Evolutionary conservation across 306 rosid species (phyloP).

Genomic region (Astragalus membranaceus): DNA sequence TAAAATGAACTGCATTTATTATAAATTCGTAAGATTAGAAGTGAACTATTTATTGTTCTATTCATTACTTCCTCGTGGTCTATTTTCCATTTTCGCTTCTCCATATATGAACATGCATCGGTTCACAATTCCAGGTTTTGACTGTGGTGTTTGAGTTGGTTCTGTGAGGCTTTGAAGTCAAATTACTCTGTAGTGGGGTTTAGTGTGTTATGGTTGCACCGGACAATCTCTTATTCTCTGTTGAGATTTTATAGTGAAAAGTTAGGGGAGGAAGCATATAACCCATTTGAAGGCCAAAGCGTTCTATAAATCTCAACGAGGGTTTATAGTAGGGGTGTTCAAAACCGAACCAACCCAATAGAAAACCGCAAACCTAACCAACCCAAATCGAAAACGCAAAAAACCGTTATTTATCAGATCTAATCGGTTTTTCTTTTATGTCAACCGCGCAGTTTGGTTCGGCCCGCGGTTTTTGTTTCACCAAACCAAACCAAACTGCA

Average conservation of each 20-base stretch:
- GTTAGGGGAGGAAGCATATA: no score
- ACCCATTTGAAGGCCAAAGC: no score
- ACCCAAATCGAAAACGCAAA: no score
- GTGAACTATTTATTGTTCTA: background rate
- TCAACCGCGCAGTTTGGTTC: no score
- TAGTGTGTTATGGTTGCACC: background rate
- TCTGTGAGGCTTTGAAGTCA: background rate
- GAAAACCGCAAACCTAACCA: no score
- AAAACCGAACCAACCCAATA: no score
- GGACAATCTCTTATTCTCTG: background rate
- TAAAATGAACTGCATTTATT: background rate
- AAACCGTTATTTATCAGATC: no score
- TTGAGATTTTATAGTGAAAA: background rate
- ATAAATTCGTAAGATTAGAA: background rate
- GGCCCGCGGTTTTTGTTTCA: no score
- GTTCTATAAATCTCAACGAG: no score
- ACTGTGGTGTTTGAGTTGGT: background rate
- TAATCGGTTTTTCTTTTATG: no score
- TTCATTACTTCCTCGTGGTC: background rate
- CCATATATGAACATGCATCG: background rate
- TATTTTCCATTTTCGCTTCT: constrained; percentile 1
- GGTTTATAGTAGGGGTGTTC: no score
- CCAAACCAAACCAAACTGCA: no score
- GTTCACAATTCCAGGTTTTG: background rate
- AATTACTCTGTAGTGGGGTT: background rate